Evolutionary conservation across 345 rosid genomes (phyloP).

Genomic region (Zanthoxylum bungeanum): DNA sequence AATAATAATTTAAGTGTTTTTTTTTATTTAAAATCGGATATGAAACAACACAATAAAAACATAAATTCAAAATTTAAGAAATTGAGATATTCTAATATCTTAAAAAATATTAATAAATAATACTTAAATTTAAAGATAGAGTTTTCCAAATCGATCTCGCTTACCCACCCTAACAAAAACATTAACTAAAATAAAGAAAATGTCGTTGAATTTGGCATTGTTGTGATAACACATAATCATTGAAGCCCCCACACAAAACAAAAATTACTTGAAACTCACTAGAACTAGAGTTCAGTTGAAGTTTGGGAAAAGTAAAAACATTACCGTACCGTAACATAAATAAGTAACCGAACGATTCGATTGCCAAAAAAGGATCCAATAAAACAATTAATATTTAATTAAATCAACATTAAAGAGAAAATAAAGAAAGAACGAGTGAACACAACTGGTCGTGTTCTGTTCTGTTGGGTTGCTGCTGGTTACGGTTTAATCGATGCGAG

Average conservation of each 20-base stretch:
- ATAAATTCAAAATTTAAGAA: too few species aligned
- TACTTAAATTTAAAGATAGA: too few species aligned
- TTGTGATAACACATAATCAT: not conserved
- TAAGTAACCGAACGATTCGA: not conserved
- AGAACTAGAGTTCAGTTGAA: not conserved
- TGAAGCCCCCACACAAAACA: not conserved
- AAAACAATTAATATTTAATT: too few species aligned
- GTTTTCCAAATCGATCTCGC: too few species aligned
- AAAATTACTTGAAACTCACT: not conserved
- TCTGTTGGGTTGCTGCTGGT: not conserved
- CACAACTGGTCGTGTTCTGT: not conserved
- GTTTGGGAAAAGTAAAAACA: too few species aligned
- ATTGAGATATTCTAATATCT: too few species aligned
- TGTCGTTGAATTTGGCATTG: not conserved
- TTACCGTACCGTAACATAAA: not conserved
- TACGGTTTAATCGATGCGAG: not conserved
- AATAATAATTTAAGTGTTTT: too few species aligned
- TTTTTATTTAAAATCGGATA: too few species aligned
- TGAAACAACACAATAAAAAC: too few species aligned
- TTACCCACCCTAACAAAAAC: too few species aligned
- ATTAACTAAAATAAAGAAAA: too few species aligned
- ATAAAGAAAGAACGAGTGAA: not conserved
- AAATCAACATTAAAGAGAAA: not conserved
- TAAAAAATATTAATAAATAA: too few species aligned
- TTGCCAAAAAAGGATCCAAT: not conserved